Base-by-base conservation (phyloP, 208 protist species). In the Acanthamoeba divionensis region DNA sequence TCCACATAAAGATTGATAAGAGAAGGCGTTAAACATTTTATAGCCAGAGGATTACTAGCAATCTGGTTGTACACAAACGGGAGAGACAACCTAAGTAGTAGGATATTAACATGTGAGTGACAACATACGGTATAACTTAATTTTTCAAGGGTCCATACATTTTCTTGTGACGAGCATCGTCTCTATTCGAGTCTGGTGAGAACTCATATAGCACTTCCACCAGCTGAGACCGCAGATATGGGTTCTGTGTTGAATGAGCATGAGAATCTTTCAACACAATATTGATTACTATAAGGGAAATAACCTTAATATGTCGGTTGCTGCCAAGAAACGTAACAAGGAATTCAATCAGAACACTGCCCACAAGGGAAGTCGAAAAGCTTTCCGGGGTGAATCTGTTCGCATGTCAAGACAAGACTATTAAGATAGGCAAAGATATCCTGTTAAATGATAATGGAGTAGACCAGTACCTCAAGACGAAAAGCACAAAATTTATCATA, bases 201-300 rank as follows among this genome's bases (percentile, higher is more conserved):
- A 86, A 86, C 52, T 86, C 77, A 26, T 86, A 86, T 33, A 86
- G 77, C 55, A 86, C 77, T 38, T 86, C 77, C 12, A 86, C 77
- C 47, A 86, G 55, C 26, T 86, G 15, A 33, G 77, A 62, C 10
- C 77, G 77, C 47, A 86, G 12, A 66, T 86, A 66, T 8, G 77
- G 77, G 31, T 86, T 86, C 77, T 80, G 13, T 50, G 24, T 31
- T n/a, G 24, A 69, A 69, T 21, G 31, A 5, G 26, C 15, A 33
- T 36, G 18, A 31, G 5, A 69, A 29, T 44, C 31, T 2, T 0
- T 7, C 15, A 69, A 67, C 15, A n/a, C 29, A 67, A 67, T n/a
- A 36, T 44, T 71, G 29, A 7, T 26, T 71, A 71, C 6, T 8
- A 73, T 31, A 1, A 9, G 18, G 38, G 60, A n/a, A 67, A 67